Evolutionary conservation across 139 green algal species (phyloP), one percentile per base, ranked within the genome.

Genomic region (Closterium sp.): DNA sequence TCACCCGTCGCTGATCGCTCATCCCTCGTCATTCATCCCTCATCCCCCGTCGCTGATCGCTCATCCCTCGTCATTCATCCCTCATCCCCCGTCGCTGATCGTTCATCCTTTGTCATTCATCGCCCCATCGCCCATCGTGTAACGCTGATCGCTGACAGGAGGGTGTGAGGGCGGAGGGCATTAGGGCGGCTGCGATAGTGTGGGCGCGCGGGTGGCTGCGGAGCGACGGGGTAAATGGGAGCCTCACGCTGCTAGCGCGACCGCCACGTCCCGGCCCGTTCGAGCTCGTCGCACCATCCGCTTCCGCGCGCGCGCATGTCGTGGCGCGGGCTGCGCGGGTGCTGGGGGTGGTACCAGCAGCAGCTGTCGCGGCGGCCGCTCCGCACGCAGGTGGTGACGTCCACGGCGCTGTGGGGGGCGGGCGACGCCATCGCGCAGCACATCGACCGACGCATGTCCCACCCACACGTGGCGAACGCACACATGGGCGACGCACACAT

Each of bases 381-480:
- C 19, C 25, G 90, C 28, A 93, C 90, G 55, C 90, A 93, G 69
- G 89, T 38, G 33, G 35, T 89, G 9, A 86, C 89, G 0, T 91
- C 64, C 8, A 76, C 30, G 9, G 19, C 90, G 69, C 36, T 91
- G 89, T 93, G 90, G 90, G 90, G 33, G 33, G 21, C 25, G 25
- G 90, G 90, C 33, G 90, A 93, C 87, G 33, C n/a, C n/a, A 92
- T 93, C 28, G 90, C 90, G n/a, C 90, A 93, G 66, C n/a, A 38
- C 10, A 35, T 93, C 34, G 90, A 93, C 32, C 28, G 90, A n/a
- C 25, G 30, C 35, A 85, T 91, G 85, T 12, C 25, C 21, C 28
- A 32, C 85, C 84, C 21, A 33, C 31, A 33, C 84, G 55, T 19
- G 55, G 55, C 16, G 16, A 19, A 76, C 1, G 55, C 55, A 28